Conservation (phyloP, 2,329 filamentous ascomycete genomes). For the Chaetoscypha palmicola region DNA sequence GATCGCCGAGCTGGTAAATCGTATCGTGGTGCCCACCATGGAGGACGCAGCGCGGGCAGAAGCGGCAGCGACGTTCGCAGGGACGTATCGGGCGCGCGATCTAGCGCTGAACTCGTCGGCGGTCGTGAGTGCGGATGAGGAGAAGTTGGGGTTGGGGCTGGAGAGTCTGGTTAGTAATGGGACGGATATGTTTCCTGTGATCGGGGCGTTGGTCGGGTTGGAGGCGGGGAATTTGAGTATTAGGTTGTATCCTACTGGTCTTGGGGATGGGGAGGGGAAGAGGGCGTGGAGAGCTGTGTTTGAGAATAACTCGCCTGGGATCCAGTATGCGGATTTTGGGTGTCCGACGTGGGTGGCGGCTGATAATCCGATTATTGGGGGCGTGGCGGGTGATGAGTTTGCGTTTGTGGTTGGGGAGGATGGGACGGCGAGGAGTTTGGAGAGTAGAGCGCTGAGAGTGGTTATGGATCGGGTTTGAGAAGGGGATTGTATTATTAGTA, state of each 20-base stretch:
- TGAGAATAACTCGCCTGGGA: not conserved
- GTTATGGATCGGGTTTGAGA: not conserved
- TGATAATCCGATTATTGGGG: conserved; percentile 1
- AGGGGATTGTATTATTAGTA: too few relatives aligned
- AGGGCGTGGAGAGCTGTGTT: not conserved
- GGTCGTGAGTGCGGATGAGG: conserved; percentile 3
- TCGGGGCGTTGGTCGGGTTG: not conserved
- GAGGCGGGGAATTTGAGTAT: not conserved
- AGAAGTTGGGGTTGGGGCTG: conserved; percentile 7
- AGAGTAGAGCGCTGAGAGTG: not conserved
- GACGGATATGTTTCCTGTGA: conserved; percentile 4
- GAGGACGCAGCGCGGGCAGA: conserved; percentile 9
- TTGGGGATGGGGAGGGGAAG: not conserved
- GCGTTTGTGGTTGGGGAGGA: conserved; percentile 5
- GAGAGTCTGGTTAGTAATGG: conserved; percentile 7
- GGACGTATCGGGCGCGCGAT: conserved; percentile 3
- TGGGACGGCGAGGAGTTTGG: conserved; percentile 5
- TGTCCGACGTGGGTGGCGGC: conserved; percentile 3
- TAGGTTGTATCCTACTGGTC: conserved; percentile 1
- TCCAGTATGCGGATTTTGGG: not conserved
- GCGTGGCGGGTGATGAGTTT: conserved; percentile 29
- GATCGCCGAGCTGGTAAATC: conserved; percentile 4
- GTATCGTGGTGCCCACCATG: conserved; percentile 6
- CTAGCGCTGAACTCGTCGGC: conserved; percentile 11
- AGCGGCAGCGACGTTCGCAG: conserved; percentile 4